Percentiles rank a stretch among this genome's conserved stretches.
Evolutionary conservation across 768 basidiomycete species (phyloP).

Genomic region (Mycena indigotica): DNA sequence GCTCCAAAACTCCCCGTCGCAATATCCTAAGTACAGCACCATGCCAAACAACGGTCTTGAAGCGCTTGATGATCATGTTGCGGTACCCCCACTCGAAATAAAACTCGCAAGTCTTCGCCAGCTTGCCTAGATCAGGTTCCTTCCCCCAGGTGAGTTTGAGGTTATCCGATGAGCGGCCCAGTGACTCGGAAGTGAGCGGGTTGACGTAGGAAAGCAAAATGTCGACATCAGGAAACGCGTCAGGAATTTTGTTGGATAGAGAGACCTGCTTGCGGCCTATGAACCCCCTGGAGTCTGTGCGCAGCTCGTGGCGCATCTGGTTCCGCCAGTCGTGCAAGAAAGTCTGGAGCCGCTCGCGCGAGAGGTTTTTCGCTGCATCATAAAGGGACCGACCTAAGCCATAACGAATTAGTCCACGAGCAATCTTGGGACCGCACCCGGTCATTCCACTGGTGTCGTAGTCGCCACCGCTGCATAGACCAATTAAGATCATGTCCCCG

Average conservation of each 20-base stretch:
- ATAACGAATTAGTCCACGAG: constrained; percentile 77
- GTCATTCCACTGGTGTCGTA: constrained; percentile 74
- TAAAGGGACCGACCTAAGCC: constrained; percentile 77
- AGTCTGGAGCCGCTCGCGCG: constrained; percentile 43
- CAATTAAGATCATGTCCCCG: constrained; percentile 81
- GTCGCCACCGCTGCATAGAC: constrained; percentile 86
- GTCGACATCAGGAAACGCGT: constrained; percentile 71
- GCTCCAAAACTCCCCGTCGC: constrained; percentile 60
- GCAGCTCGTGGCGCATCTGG: constrained; percentile 62
- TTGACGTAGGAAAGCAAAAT: constrained; percentile 77
- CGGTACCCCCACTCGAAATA: constrained; percentile 93
- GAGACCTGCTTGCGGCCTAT: constrained; percentile 66
- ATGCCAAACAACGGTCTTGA: constrained; percentile 82
- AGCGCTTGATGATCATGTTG: constrained; percentile 80
- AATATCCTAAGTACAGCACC: constrained; percentile 71
- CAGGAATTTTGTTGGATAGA: constrained; percentile 64
- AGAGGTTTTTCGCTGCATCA: constrained; percentile 55
- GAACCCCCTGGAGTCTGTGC: constrained; percentile 65
- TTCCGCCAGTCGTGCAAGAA: constrained; percentile 69
- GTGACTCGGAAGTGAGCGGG: constrained; percentile 73
- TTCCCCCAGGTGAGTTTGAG: constrained; percentile 46
- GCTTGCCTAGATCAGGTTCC: constrained; percentile 69
- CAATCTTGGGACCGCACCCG: constrained; percentile 69
- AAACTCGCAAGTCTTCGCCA: constrained; percentile 81
- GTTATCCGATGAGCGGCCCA: constrained; percentile 42